phyloP scores from a whole-genome alignment of 768 basidiomycete species.

The Scleroderma bovista region DNA sequence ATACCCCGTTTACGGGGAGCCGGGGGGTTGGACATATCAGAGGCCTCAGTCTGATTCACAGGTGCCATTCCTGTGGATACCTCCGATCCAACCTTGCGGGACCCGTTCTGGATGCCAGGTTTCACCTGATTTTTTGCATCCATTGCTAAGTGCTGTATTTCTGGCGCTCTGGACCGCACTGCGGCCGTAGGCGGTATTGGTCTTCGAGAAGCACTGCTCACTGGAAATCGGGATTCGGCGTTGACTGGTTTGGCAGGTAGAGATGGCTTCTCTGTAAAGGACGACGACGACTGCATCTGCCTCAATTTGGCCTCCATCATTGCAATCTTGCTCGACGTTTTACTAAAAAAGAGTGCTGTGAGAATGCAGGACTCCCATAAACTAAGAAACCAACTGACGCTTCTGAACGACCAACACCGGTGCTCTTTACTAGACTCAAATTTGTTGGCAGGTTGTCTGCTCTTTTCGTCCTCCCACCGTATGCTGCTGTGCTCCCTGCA shows the following conservation, averaged over 20 bases:
- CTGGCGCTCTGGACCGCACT: background rate
- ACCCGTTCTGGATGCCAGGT: background rate
- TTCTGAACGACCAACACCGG: constrained; percentile 42
- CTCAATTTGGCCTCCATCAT: constrained; percentile 93
- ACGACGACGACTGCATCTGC: constrained; percentile 51
- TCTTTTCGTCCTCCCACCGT: constrained; percentile 35
- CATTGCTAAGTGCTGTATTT: background rate
- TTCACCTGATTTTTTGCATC: background rate
- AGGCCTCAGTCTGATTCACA: constrained; percentile 6
- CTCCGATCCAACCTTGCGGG: background rate
- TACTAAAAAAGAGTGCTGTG: constrained; percentile 27
- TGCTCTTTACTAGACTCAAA: constrained; percentile 80
- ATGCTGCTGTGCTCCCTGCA: constrained; percentile 22
- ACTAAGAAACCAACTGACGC: constrained; percentile 31
- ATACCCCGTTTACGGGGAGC: constrained; percentile 21
- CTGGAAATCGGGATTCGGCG: background rate
- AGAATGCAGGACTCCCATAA: background rate
- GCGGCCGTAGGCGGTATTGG: background rate
- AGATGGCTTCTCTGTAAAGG: constrained; percentile 15
- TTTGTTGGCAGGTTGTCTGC: constrained; percentile 75
- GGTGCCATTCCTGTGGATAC: background rate
- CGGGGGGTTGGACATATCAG: constrained; percentile 10
- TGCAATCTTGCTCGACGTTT: constrained; percentile 86
- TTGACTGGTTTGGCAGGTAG: constrained; percentile 18
- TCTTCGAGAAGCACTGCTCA: background rate